A percentile compares a stretch with the other conserved stretches of the same genome.
These are phyloP conservation scores for Chlorella sorokiniana DNA, from an alignment of 139 green algal genomes.

Conservation along the genomic window DNA sequence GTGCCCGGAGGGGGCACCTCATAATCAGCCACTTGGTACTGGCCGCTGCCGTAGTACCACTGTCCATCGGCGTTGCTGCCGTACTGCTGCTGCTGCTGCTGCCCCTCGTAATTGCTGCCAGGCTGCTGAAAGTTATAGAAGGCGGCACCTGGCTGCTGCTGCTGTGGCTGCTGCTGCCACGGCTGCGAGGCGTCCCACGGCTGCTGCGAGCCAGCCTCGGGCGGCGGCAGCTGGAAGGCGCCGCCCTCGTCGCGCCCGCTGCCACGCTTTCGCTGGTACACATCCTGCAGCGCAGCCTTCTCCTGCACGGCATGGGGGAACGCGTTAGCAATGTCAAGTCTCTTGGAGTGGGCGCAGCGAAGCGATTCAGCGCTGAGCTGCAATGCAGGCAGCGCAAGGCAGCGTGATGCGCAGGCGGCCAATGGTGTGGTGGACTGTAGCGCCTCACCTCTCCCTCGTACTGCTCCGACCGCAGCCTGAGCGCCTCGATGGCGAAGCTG, in stretches of 20 bases:
- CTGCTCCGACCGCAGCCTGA: slow-evolving; percentile 46
- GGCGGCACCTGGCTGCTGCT: not conserved
- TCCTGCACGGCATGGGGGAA: not conserved
- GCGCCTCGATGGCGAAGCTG: slow-evolving; percentile 67
- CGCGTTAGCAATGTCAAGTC: too few species aligned
- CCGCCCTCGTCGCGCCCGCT: not conserved
- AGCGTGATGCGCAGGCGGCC: too few species aligned
- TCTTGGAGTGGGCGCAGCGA: not conserved
- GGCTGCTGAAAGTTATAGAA: not conserved
- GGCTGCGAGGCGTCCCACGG: not conserved
- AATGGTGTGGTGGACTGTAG: too few species aligned
- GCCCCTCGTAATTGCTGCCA: not conserved
- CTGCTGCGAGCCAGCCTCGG: not conserved
- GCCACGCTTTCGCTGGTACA: slow-evolving; percentile 1
- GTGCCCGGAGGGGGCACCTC: not conserved
- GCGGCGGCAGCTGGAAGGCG: slow-evolving; percentile 24
- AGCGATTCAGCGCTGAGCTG: not conserved
- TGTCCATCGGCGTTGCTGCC: not conserved
- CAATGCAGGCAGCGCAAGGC: not conserved
- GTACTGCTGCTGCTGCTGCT: slow-evolving; percentile 5
- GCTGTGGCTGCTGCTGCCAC: not conserved
- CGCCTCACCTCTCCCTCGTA: slow-evolving; percentile 37
- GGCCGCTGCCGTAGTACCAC: not conserved
- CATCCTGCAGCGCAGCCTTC: slow-evolving; percentile 39
- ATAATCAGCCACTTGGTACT: slow-evolving; percentile 15